A percentile compares a stretch with the other conserved stretches of the same genome.
These are phyloP conservation scores for Colletotrichum simmondsii DNA, from an alignment of 2,329 filamentous ascomycete genomes.

Conservation along the genomic window DNA sequence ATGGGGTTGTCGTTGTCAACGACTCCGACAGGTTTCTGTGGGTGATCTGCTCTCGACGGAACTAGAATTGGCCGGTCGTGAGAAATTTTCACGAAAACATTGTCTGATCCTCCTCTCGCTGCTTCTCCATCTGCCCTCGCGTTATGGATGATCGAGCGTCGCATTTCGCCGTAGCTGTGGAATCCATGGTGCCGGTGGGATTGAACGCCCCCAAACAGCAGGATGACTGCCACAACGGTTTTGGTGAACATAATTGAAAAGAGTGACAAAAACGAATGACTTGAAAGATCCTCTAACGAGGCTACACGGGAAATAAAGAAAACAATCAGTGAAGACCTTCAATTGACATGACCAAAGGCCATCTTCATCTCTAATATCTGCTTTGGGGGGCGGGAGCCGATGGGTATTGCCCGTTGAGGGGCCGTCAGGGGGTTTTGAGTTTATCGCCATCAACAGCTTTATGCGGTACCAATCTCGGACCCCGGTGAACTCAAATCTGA, in stretches of 20 bases:
- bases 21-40: slow-evolving; percentile 22
- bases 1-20: slow-evolving; percentile 50
- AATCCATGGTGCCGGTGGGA: not conserved
- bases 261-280: not conserved
- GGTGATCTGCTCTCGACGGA: slow-evolving; percentile 18
- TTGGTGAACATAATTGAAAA: not conserved
- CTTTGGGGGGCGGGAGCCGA: not conserved
- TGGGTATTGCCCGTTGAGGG: not conserved
- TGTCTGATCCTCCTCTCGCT: not conserved
- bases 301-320: not conserved
- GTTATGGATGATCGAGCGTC: too few species aligned
- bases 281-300: not conserved
- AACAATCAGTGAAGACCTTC: not conserved
- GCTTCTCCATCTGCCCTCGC: not conserved
- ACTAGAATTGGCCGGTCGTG: slow-evolving; percentile 13
- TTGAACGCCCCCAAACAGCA: not conserved
- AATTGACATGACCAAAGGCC: not conserved
- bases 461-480: not conserved
- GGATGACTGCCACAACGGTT: not conserved
- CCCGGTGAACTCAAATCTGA: not conserved
- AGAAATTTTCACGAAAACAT: slow-evolving; percentile 17
- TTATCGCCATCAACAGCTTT: not conserved
- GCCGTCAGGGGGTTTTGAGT: not conserved
- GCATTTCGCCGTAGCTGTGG: not conserved
- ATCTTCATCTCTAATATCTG: not conserved